Percentiles rank a stretch among this genome's conserved stretches.
These are phyloP conservation scores for Cunninghamia lanceolata DNA, from an alignment of 75 land plant genomes.

Conservation along the genomic window DNA sequence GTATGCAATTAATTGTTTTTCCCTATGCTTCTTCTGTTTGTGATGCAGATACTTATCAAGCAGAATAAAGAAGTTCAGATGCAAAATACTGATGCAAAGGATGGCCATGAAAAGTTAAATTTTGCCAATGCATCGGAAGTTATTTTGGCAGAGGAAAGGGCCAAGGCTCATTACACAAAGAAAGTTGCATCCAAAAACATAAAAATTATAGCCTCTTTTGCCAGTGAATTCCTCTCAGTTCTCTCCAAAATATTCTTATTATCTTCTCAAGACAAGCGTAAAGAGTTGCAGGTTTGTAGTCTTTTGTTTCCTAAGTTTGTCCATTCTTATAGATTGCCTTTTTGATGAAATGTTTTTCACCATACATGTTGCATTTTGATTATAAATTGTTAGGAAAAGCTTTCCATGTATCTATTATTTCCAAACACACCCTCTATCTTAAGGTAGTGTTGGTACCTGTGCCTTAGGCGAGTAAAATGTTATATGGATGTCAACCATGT, in stretches of 20 bases:
- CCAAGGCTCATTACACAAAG: constrained; percentile 50
- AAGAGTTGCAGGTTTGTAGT: constrained; percentile 65
- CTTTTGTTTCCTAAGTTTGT: not conserved
- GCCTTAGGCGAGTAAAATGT: not conserved
- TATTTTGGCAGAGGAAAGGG: constrained; percentile 37
- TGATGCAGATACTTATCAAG: constrained; percentile 47
- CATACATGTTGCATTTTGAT: not conserved
- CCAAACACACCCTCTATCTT: not conserved
- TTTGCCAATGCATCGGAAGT: not conserved
- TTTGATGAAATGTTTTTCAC: not conserved
- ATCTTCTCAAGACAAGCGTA: constrained; percentile 63
- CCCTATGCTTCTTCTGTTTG: not conserved
- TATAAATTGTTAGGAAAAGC: not conserved
- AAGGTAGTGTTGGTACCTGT: not conserved
- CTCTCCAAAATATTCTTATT: constrained; percentile 48
- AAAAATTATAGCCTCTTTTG: constrained; percentile 46
- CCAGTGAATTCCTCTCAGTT: constrained; percentile 57
- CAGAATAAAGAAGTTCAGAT: constrained; percentile 56
- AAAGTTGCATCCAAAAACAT: constrained; percentile 55
- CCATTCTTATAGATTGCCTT: not conserved
- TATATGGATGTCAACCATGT: not conserved
- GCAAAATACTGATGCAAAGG: constrained; percentile 15
- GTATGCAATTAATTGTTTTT: not conserved
- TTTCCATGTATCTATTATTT: not conserved
- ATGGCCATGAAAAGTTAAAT: constrained; percentile 3